Conservation (phyloP, 1,284 basidiomycete species). For the Spongiforma sp. region DNA sequence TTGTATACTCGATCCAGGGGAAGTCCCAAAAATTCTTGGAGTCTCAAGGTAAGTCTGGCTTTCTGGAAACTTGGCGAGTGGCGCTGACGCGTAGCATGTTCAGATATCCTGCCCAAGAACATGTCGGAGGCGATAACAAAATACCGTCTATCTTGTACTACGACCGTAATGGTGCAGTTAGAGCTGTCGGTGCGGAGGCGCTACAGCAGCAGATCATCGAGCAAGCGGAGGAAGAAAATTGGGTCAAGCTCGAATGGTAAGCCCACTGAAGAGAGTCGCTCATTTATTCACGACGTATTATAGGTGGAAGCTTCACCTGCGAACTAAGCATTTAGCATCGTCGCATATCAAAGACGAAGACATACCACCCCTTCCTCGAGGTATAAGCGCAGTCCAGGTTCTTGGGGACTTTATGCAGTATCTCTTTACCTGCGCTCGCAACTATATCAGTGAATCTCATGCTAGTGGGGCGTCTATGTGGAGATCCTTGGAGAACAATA, state of each 20-base stretch:
- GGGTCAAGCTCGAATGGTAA: not conserved
- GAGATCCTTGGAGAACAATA: not conserved
- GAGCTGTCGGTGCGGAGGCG: not conserved
- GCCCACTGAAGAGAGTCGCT: not conserved
- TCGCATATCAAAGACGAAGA: constrained; percentile 2
- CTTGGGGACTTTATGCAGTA: not conserved
- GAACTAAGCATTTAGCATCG: not conserved
- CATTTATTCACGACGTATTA: not conserved
- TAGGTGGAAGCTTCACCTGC: not conserved
- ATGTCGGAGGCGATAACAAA: constrained; percentile 1
- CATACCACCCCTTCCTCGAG: not conserved
- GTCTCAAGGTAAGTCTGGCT: constrained; percentile 42
- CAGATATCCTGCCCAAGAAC: constrained; percentile 1
- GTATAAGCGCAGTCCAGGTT: not conserved
- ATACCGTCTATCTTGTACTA: not conserved
- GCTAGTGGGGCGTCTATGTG: not conserved
- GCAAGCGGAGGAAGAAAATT: not conserved
- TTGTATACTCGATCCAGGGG: constrained; percentile 49
- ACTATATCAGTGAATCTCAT: not conserved
- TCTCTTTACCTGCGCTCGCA: not conserved
- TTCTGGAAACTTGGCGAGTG: fast-evolving
- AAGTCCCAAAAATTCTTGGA: constrained; percentile 47
- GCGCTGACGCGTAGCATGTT: constrained; percentile 5
- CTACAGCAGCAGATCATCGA: not conserved
- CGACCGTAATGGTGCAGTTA: not conserved